Percentiles rank a stretch among this genome's conserved stretches.
Conservation (phyloP, 1,284 basidiomycete species). For the Rhizopogon hawkerae region DNA sequence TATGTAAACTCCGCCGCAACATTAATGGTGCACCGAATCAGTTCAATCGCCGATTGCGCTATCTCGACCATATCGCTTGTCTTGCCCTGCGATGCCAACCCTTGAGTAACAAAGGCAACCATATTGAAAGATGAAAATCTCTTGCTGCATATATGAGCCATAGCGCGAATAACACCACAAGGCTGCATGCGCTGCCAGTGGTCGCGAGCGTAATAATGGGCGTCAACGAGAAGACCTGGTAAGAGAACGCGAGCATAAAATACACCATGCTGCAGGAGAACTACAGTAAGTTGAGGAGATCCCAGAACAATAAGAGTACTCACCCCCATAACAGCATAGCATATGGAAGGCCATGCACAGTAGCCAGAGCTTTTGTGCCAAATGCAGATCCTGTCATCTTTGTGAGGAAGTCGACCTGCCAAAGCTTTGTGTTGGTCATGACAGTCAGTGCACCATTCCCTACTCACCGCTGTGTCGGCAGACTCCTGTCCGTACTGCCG, state of each 20-base stretch:
- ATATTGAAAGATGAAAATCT: not conserved
- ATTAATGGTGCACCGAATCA: not conserved
- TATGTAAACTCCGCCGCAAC: not conserved
- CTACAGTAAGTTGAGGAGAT: not conserved
- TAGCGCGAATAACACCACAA: slow-evolving; percentile 1
- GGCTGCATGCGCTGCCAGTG: not conserved
- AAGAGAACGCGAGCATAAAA: slow-evolving; percentile 5
- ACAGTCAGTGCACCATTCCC: not conserved
- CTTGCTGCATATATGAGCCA: slow-evolving; percentile 2
- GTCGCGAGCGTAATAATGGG: not conserved
- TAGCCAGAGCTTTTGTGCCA: slow-evolving; percentile 20
- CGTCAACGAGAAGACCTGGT: slow-evolving; percentile 1
- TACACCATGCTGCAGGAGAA: slow-evolving; percentile 5
- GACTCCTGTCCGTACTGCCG: slow-evolving; percentile 2
- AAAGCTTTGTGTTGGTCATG: not conserved
- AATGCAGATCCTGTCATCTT: slow-evolving; percentile 6
- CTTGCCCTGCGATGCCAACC: not conserved
- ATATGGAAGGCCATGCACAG: slow-evolving; percentile 23
- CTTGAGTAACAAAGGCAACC: not conserved
- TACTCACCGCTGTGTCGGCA: slow-evolving; percentile 4
- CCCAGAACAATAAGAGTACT: not conserved
- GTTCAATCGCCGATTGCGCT: not conserved
- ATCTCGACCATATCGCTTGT: not conserved
- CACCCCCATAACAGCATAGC: slow-evolving; percentile 24
- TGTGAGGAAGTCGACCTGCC: not conserved